A percentile compares a stretch with the other conserved stretches of the same genome.
Conservation (phyloP, 257 asterid species). For the Solanum piurae region DNA sequence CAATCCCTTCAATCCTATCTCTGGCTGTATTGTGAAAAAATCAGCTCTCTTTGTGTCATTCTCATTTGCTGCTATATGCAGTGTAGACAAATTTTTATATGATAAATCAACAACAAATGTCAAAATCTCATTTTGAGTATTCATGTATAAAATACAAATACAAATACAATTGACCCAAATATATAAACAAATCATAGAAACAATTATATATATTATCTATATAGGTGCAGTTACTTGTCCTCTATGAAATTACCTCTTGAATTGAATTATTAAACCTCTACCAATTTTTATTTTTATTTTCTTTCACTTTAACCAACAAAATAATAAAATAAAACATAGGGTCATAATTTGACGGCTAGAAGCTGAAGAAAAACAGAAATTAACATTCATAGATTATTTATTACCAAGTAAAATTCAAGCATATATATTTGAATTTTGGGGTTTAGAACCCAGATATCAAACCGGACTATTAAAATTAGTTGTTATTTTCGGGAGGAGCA, state of each 20-base stretch:
- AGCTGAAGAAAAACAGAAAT: neutral
- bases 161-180: too few relatives aligned
- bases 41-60: neutral
- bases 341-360: neutral
- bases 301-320: neutral
- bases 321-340: neutral
- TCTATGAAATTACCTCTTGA: neutral
- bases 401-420: neutral
- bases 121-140: neutral
- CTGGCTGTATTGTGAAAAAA: neutral
- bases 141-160: neutral
- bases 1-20: neutral
- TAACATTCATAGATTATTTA: neutral
- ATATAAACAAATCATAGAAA: neutral
- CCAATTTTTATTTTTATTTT: neutral
- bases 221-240: too few relatives aligned
- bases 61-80: neutral
- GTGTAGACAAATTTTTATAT: neutral
- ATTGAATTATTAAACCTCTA: neutral
- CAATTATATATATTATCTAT: too few relatives aligned
- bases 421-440: neutral
- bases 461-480: neutral
- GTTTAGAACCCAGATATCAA: neutral
- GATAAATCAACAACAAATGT: neutral
- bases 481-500: neutral